A percentile compares a stretch with the other conserved stretches of the same genome.
Conservation (phyloP, 495 filamentous ascomycete species). For the Immersiella caudata region DNA sequence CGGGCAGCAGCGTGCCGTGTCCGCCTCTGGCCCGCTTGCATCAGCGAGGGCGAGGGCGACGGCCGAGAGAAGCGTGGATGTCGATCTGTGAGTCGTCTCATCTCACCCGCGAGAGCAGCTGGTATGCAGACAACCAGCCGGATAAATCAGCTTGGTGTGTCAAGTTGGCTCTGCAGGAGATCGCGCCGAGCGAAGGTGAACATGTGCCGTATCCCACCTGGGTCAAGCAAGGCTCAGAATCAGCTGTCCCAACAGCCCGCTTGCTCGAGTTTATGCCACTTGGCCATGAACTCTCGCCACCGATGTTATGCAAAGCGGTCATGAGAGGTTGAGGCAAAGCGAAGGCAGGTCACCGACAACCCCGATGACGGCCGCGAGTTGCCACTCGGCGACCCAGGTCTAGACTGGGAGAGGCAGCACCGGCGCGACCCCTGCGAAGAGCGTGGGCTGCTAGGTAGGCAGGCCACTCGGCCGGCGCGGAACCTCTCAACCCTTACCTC, state of each 20-base stretch:
- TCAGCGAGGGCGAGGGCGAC: conserved; percentile 21
- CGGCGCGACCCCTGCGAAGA: background rate
- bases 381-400: background rate
- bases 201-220: conserved; percentile 13
- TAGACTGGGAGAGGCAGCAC: background rate
- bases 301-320: conserved; percentile 3
- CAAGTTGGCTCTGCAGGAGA: conserved; percentile 37
- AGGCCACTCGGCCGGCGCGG: background rate
- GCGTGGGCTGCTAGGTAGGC: background rate
- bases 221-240: conserved; percentile 28
- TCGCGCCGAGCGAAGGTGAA: conserved; percentile 24
- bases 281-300: conserved; percentile 11
- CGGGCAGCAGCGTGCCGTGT: conserved; percentile 29
- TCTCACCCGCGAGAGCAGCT: conserved; percentile 28
- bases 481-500: background rate
- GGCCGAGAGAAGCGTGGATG: conserved; percentile 21
- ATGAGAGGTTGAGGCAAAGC: background rate
- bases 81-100: conserved; percentile 35
- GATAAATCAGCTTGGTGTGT: conserved; percentile 45
- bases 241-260: conserved; percentile 13
- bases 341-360: background rate
- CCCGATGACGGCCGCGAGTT: background rate
- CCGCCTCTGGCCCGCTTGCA: conserved; percentile 11
- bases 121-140: conserved; percentile 33
- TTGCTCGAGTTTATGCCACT: conserved; percentile 23